Evolutionary conservation across 1,284 basidiomycete species (phyloP).

Genomic region (Ceratobasidium sp.): DNA sequence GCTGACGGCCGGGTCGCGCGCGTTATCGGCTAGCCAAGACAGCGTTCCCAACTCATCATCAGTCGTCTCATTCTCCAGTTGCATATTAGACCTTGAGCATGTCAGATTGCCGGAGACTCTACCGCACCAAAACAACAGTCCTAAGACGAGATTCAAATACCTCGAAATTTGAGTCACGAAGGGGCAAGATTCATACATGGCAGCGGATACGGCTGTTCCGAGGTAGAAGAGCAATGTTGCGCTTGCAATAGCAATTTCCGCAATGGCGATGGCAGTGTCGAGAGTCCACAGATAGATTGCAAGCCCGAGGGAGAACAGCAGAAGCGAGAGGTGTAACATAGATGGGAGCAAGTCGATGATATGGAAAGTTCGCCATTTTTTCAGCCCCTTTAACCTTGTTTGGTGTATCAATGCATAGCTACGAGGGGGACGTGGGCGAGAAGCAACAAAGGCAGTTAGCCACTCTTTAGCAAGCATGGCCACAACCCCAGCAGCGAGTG

Average conservation of each 20-base stretch:
- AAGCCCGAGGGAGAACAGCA: conserved; percentile 32
- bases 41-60: neutral
- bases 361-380: neutral
- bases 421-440: neutral
- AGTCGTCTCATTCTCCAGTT: neutral
- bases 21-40: conserved; percentile 9
- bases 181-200: neutral
- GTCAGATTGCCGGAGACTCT: neutral
- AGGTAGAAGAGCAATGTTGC: conserved; percentile 4
- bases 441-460: conserved; percentile 6
- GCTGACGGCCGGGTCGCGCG: neutral
- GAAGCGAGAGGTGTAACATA: conserved; percentile 27
- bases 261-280: neutral
- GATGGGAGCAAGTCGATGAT: conserved; percentile 24
- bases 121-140: neutral
- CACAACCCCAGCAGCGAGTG: conserved; percentile 8
- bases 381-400: neutral
- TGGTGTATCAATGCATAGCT: neutral
- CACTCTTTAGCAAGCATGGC: conserved; percentile 39
- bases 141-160: neutral
- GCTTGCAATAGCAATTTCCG: neutral
- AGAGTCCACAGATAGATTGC: conserved; percentile 14
- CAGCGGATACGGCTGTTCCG: neutral
- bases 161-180: conserved; percentile 5
- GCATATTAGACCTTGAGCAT: neutral